Percentiles rank a stretch among this genome's conserved stretches.
Evolutionary conservation across 2,329 filamentous ascomycete genomes (phyloP).

Genomic region (Phialemonium atrogriseum): DNA sequence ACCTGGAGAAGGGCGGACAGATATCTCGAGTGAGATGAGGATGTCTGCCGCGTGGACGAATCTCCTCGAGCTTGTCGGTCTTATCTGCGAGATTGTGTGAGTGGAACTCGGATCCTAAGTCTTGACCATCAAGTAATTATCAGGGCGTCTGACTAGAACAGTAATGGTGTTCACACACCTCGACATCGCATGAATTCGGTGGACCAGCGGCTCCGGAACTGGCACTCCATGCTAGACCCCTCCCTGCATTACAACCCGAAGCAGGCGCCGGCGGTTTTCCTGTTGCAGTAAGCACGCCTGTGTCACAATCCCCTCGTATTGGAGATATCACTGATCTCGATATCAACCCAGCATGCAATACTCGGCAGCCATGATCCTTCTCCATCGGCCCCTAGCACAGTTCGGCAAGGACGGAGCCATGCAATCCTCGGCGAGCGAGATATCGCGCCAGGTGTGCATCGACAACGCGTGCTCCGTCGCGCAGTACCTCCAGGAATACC

Average conservation of each 20-base stretch:
- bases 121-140: too few relatives aligned
- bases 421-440: background rate
- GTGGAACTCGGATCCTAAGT: too few relatives aligned
- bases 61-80: constrained; percentile 1
- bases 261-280: too few relatives aligned
- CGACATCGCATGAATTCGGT: too few relatives aligned
- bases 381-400: constrained; percentile 6
- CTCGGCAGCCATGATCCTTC: constrained; percentile 6
- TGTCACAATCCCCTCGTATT: background rate
- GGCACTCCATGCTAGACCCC: too few relatives aligned
- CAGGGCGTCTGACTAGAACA: too few relatives aligned
- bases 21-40: background rate
- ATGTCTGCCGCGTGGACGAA: constrained; percentile 1
- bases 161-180: too few relatives aligned
- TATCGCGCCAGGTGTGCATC: constrained; percentile 4
- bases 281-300: background rate
- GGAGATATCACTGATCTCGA: background rate
- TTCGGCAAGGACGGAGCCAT: constrained; percentile 3
- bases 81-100: constrained; percentile 1
- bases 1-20: background rate
- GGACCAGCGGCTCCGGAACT: too few relatives aligned
- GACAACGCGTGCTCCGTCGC: constrained; percentile 7
- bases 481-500: constrained; percentile 7
- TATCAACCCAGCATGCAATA: constrained; percentile 7
- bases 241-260: too few relatives aligned